Evolutionary conservation across 2,329 filamentous ascomycete species (phyloP).

Genomic region (Leptoxyphium fumago): DNA sequence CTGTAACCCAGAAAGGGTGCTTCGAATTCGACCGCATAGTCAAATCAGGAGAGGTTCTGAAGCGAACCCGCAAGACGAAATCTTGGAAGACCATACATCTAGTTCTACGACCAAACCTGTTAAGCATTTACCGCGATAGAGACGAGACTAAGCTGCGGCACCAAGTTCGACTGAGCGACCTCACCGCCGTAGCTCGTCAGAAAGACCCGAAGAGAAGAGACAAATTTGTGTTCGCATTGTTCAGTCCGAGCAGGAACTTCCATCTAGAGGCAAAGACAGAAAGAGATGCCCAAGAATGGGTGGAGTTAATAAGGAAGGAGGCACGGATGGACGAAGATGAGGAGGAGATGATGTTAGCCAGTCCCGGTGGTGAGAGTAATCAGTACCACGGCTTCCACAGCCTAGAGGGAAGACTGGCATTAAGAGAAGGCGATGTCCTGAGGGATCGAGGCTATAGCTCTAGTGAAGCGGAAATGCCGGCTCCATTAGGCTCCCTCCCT

Average conservation of each 20-base stretch:
- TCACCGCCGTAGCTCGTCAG: slow-evolving; percentile 79
- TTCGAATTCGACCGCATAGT: slow-evolving; percentile 92
- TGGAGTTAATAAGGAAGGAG: slow-evolving; percentile 61
- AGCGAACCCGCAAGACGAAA: slow-evolving; percentile 89
- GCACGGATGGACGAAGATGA: slow-evolving; percentile 81
- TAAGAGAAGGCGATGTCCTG: slow-evolving; percentile 1
- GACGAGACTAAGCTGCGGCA: slow-evolving; percentile 81
- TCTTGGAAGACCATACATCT: slow-evolving; percentile 84
- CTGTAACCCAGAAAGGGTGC: slow-evolving; percentile 86
- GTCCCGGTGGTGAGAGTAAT: slow-evolving; percentile 41
- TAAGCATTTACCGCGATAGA: slow-evolving; percentile 86
- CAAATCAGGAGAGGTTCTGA: slow-evolving; percentile 74
- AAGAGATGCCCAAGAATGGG: slow-evolving; percentile 73
- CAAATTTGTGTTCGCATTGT: slow-evolving; percentile 79
- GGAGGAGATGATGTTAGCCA: slow-evolving; percentile 63
- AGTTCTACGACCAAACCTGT: slow-evolving; percentile 74
- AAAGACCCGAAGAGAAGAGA: slow-evolving; percentile 80
- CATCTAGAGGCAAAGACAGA: slow-evolving; percentile 67
- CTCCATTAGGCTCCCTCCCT: slow-evolving; percentile 3
- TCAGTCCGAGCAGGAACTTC: slow-evolving; percentile 80
- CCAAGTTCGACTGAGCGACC: slow-evolving; percentile 74
- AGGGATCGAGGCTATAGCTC: slow-evolving; percentile 26
- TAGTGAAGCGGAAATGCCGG: slow-evolving; percentile 27
- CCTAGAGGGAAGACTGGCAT: neutral
- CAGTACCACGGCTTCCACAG: slow-evolving; percentile 27